Conservation (phyloP, 306 rosid genomes). For the Ochetophila trinervis region DNA sequence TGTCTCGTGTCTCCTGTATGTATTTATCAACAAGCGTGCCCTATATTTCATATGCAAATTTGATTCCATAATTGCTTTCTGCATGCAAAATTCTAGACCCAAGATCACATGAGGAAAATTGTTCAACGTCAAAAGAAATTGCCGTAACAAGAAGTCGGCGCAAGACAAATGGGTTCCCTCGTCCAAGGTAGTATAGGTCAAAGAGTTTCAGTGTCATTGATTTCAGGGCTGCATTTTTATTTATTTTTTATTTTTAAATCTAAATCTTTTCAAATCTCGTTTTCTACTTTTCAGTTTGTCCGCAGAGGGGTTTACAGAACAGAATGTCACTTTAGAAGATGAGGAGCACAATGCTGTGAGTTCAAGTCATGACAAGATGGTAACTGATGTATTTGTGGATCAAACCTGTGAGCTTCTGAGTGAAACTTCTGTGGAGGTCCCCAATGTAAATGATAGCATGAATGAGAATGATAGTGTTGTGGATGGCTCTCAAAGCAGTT, state of each 20-base stretch:
- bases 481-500: slow-evolving; percentile 51
- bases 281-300: slow-evolving; percentile 45
- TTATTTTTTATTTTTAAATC: neutral
- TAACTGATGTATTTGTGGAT: slow-evolving; percentile 24
- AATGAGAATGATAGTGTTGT: slow-evolving; percentile 36
- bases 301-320: slow-evolving; percentile 34
- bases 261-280: slow-evolving; percentile 10
- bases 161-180: slow-evolving; percentile 49
- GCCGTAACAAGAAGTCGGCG: slow-evolving; percentile 33
- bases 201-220: slow-evolving; percentile 16
- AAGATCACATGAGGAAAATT: slow-evolving; percentile 34
- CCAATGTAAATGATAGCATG: slow-evolving; percentile 25
- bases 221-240: neutral
- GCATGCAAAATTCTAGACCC: slow-evolving; percentile 30
- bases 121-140: slow-evolving; percentile 33
- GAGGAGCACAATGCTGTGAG: slow-evolving; percentile 26
- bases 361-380: slow-evolving; percentile 36
- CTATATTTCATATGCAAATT: too few relatives aligned
- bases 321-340: slow-evolving; percentile 24
- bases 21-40: too few relatives aligned
- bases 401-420: slow-evolving; percentile 41
- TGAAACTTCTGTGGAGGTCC: slow-evolving; percentile 49
- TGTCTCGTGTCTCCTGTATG: too few relatives aligned
- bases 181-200: slow-evolving; percentile 44
- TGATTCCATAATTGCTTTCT: too few relatives aligned